Evolutionary conservation across 176 grass and related monocot species (phyloP).

Genomic region (Avena eriantha): DNA sequence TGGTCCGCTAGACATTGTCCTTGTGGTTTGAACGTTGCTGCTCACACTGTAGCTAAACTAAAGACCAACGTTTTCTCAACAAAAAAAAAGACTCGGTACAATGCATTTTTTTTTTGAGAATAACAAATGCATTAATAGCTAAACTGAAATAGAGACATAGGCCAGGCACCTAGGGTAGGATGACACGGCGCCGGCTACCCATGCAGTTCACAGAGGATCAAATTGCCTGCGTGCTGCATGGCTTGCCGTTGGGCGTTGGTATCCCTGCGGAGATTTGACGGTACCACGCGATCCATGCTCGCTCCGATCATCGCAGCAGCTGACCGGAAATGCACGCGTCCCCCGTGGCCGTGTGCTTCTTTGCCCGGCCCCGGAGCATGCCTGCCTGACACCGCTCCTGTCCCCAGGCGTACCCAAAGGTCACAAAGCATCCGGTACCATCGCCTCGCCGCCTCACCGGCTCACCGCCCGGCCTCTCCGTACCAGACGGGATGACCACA

Average conservation of each 20-base stretch:
- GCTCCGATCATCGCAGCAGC: slow-evolving; percentile 4
- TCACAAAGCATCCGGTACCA: not conserved
- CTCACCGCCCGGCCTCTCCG: not conserved
- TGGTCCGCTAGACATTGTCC: too few relatives aligned
- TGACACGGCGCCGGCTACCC: too few relatives aligned
- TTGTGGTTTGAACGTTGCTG: too few relatives aligned
- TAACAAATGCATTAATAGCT: too few relatives aligned
- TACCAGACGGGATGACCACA: not conserved
- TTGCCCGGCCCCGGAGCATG: not conserved
- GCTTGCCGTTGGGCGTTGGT: not conserved
- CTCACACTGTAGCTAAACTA: too few relatives aligned
- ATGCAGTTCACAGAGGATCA: not conserved
- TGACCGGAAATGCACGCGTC: slow-evolving; percentile 11
- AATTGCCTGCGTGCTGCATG: not conserved
- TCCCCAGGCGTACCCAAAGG: not conserved
- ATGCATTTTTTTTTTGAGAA: too few relatives aligned
- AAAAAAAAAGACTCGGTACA: too few relatives aligned
- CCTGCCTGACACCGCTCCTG: slow-evolving; percentile 20
- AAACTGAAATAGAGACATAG: too few relatives aligned
- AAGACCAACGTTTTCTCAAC: too few relatives aligned
- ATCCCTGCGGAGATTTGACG: slow-evolving; percentile 16
- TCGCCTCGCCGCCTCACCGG: slow-evolving; percentile 18
- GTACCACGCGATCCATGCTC: slow-evolving; percentile 6
- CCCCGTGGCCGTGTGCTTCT: too few relatives aligned
- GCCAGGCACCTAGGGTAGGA: too few relatives aligned